Evolutionary conservation across 345 rosid species (phyloP), one percentile per base, ranked within the genome.

Genomic region (Mercurialis annua): DNA sequence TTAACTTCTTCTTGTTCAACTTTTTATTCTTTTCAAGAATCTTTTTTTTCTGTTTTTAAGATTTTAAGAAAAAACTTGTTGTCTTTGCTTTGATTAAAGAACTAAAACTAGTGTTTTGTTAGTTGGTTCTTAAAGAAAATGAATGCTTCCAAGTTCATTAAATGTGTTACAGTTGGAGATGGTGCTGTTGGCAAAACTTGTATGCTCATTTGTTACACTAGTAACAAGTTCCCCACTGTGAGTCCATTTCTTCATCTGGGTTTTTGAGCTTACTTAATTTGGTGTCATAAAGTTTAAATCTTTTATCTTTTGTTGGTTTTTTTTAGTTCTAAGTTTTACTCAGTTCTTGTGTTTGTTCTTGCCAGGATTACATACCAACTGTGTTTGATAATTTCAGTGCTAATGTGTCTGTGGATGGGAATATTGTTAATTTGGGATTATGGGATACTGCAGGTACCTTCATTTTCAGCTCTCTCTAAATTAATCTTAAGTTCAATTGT

Each of bases 161-260:
- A 94, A 81, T 94, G 99, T 75, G 99, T 94, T 61, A 91, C 99
- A 0, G 99, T 94, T 64, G 99, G 99, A 73, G 99, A 94, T 77
- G 99, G 99, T 74, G 99, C 97, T 80, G 99, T 94, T 27, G 99
- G 99, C 47, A 94, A 94, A 81, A 94, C 99, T n/a, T 94, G 97
- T 81, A 94, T 91, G 99, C 99, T 94, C 68, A 91, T 94, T 77
- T 91, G 98, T 73, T 94, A 89, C 78, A 94, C 99, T 60, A 89
- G 97, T 81, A 94, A 94, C 90, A 89, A 87, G 89, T 94, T 94
- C 81, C 99, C 99, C 1, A 91, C 97, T 69, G 99, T 94, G 63
- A 83, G 86, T 73, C 47, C 23, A 20, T 49, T 71, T 55, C 38
- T 67, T 48, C 55, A 18, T 48, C 44, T 56, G 75, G 76, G 67